phyloP scores from a whole-genome alignment of 2,329 filamentous ascomycete genomes.

The Fusarium luffae region DNA sequence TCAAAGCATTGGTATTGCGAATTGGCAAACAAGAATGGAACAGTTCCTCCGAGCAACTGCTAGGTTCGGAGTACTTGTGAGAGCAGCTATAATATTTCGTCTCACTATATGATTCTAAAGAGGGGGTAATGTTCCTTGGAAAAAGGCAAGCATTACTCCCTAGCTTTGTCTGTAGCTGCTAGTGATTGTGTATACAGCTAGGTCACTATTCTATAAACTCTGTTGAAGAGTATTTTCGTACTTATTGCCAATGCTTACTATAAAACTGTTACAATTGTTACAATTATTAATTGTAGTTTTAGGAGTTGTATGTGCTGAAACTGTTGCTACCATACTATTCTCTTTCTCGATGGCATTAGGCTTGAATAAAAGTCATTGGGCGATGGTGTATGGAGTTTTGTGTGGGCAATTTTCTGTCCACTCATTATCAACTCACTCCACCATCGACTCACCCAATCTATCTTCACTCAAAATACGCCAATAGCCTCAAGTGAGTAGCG shows the following conservation, averaged over 20 bases:
- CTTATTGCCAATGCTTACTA: background rate
- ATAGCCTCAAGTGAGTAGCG: background rate
- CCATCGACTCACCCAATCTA: background rate
- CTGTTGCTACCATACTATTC: background rate
- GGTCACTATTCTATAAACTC: background rate
- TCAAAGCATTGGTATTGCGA: background rate
- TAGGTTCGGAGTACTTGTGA: background rate
- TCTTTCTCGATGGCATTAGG: background rate
- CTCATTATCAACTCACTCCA: background rate
- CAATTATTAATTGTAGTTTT: background rate
- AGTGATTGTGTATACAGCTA: background rate
- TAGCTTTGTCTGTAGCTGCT: background rate
- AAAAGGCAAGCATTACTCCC: background rate
- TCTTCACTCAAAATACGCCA: background rate
- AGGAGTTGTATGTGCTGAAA: rapidly evolving
- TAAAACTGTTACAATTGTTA: background rate
- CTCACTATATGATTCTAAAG: background rate
- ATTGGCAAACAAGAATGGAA: background rate
- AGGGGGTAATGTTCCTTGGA: background rate
- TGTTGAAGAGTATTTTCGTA: background rate
- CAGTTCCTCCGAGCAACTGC: background rate
- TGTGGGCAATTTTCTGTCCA: background rate
- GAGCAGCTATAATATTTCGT: background rate
- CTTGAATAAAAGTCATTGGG: background rate
- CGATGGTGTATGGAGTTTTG: background rate